Conservation (phyloP, 768 basidiomycete genomes). For the Lentinula raphanica region DNA sequence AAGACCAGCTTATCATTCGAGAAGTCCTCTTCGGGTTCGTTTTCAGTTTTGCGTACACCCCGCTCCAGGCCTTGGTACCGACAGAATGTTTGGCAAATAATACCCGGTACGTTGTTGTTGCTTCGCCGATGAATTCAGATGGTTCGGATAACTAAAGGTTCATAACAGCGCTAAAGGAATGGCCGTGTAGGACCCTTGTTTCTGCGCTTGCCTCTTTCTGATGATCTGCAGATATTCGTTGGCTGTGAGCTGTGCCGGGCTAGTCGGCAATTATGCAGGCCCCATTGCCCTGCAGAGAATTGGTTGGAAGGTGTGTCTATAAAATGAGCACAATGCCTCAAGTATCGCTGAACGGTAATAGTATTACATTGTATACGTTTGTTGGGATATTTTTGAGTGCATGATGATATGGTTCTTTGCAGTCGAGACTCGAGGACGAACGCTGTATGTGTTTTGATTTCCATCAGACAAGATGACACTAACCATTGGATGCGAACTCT, state of each 20-base stretch:
- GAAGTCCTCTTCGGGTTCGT: constrained; percentile 50
- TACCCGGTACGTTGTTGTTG: constrained; percentile 38
- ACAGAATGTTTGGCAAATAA: constrained; percentile 52
- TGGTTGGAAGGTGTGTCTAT: constrained; percentile 20
- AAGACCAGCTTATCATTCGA: constrained; percentile 15
- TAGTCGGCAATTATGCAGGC: constrained; percentile 49
- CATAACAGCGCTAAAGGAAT: constrained; percentile 52
- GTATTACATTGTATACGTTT: constrained; percentile 18
- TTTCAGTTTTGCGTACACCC: constrained; percentile 52
- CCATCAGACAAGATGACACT: neutral
- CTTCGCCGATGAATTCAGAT: no score
- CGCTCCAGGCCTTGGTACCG: constrained; percentile 53
- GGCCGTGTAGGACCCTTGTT: constrained; percentile 38
- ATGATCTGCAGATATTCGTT: constrained; percentile 30
- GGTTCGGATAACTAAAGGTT: neutral
- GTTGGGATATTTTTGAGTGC: constrained; percentile 18
- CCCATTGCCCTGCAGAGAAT: constrained; percentile 38
- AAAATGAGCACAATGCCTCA: no score
- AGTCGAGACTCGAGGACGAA: constrained; percentile 19
- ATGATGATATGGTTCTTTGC: constrained; percentile 17
- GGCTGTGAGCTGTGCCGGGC: constrained; percentile 37
- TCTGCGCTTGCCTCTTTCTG: neutral
- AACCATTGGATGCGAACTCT: neutral
- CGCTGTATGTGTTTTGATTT: constrained; percentile 13
- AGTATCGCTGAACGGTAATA: neutral